Evolutionary conservation across 1,284 basidiomycete genomes (phyloP).

Genomic region (Boletus sp.): DNA sequence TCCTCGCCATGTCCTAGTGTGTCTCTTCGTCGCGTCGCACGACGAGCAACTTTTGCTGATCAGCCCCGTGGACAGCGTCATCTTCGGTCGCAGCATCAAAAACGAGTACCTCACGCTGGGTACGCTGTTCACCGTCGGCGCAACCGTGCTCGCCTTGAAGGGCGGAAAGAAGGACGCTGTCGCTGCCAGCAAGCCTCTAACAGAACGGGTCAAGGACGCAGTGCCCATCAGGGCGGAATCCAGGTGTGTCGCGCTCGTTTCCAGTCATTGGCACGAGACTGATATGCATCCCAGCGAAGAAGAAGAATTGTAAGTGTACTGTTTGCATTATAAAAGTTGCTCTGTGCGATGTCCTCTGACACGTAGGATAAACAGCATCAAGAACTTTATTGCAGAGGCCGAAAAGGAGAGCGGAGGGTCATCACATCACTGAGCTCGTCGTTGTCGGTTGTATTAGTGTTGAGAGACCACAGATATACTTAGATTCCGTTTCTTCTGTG

Average conservation of each 20-base stretch:
- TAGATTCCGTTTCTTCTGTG: not conserved
- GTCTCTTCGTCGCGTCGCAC: constrained; percentile 16
- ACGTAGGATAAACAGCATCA: constrained; percentile 61
- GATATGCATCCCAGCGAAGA: constrained; percentile 48
- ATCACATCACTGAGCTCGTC: constrained; percentile 28
- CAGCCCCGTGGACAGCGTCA: constrained; percentile 42
- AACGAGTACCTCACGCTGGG: constrained; percentile 73
- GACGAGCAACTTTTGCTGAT: constrained; percentile 13
- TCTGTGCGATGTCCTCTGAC: constrained; percentile 34
- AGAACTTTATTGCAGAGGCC: constrained; percentile 71
- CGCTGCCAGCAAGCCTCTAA: constrained; percentile 40
- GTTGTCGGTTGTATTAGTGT: constrained; percentile 6
- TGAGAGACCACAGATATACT: constrained; percentile 11
- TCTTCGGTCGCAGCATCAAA: constrained; percentile 72
- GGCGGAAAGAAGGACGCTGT: constrained; percentile 50
- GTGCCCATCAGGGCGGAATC: constrained; percentile 62
- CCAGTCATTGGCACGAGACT: not conserved
- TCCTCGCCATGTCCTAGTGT: constrained; percentile 42
- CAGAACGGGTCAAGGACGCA: constrained; percentile 54
- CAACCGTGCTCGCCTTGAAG: constrained; percentile 47
- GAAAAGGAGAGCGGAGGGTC: constrained; percentile 57
- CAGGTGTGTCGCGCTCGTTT: constrained; percentile 43
- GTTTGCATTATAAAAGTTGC: constrained; percentile 14
- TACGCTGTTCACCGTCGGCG: constrained; percentile 53
- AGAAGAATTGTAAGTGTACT: constrained; percentile 61